Evolutionary conservation across 371 early-diverging fungal genomes (phyloP).

Genomic region (Mortierella sp.): DNA sequence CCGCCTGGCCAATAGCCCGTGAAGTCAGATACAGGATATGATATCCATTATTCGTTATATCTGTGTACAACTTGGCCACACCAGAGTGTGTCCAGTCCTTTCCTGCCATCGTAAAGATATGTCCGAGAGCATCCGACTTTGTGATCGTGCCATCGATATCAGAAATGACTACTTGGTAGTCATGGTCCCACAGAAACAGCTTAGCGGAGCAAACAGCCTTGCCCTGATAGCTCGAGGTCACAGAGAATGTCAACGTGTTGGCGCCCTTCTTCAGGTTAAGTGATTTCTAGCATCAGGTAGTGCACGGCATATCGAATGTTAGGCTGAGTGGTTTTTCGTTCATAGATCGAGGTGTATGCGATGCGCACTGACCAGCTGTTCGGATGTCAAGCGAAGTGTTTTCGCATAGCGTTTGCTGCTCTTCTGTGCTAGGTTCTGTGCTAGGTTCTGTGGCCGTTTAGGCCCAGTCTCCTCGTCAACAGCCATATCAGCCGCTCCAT

Average conservation of each 20-base stretch:
- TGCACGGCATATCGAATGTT: no score
- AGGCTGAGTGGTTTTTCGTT: no score
- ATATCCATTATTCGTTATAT: constrained; percentile 96
- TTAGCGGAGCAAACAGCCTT: constrained; percentile 84
- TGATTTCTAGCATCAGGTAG: constrained; percentile 57
- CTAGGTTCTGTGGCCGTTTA: no score
- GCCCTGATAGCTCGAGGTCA: constrained; percentile 80
- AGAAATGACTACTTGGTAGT: constrained; percentile 94
- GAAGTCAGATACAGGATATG: constrained; percentile 97
- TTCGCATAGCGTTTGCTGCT: constrained; percentile 81
- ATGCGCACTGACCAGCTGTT: constrained; percentile 76
- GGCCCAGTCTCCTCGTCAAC: no score
- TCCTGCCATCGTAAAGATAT: constrained; percentile 98
- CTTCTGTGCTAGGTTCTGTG: constrained; percentile 9
- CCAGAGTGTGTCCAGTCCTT: constrained; percentile 99
- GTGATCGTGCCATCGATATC: constrained; percentile 99
- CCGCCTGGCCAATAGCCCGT: constrained; percentile 95
- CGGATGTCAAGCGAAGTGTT: constrained; percentile 90
- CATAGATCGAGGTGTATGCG: no score
- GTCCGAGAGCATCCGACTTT: constrained; percentile 98
- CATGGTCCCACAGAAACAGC: constrained; percentile 91
- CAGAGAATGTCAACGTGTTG: constrained; percentile 93
- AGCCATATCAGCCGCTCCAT: background rate
- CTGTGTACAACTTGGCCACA: constrained; percentile 96
- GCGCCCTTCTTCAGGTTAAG: constrained; percentile 88